Percentiles rank a stretch among this genome's conserved stretches.
These are phyloP conservation scores for Ascocoryne sarcoides DNA, from an alignment of 2,329 filamentous ascomycete genomes.

Conservation along the genomic window DNA sequence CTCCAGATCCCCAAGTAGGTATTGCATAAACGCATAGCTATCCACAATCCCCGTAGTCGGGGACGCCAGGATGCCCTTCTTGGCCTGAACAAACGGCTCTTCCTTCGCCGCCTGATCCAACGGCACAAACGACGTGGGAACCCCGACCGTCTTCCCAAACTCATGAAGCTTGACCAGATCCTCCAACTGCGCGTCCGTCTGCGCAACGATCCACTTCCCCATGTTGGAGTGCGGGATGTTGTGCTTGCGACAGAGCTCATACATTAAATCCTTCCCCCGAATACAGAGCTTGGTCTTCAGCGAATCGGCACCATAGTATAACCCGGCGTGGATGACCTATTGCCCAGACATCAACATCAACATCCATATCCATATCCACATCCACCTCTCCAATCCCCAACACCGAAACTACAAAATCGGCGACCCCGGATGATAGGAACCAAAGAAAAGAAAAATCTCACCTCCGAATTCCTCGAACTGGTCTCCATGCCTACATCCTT, in stretches of 20 bases:
- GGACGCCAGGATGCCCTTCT: constrained; percentile 69
- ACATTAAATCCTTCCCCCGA: constrained; percentile 66
- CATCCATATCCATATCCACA: no score
- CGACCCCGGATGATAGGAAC: no score
- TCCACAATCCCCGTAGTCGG: constrained; percentile 86
- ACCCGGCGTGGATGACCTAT: constrained; percentile 86
- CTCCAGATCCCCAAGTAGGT: constrained; percentile 68
- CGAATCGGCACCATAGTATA: constrained; percentile 56
- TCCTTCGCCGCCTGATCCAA: constrained; percentile 48
- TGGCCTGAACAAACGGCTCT: constrained; percentile 70
- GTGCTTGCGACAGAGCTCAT: constrained; percentile 62
- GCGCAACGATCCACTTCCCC: constrained; percentile 94
- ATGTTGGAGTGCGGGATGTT: constrained; percentile 63
- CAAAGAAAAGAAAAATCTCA: no score
- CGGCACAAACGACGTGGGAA: constrained; percentile 65
- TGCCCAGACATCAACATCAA: no score
- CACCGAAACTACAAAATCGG: no score
- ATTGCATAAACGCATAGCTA: constrained; percentile 75
- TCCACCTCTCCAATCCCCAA: no score
- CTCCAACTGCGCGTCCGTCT: constrained; percentile 54
- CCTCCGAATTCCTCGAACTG: constrained; percentile 62
- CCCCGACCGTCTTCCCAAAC: constrained; percentile 37
- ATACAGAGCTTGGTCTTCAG: constrained; percentile 84
- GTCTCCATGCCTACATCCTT: constrained; percentile 58
- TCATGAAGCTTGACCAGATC: constrained; percentile 41